Base-by-base conservation (phyloP, 2,329 filamentous ascomycete genomes). In the Chaetothyriales sp. region DNA sequence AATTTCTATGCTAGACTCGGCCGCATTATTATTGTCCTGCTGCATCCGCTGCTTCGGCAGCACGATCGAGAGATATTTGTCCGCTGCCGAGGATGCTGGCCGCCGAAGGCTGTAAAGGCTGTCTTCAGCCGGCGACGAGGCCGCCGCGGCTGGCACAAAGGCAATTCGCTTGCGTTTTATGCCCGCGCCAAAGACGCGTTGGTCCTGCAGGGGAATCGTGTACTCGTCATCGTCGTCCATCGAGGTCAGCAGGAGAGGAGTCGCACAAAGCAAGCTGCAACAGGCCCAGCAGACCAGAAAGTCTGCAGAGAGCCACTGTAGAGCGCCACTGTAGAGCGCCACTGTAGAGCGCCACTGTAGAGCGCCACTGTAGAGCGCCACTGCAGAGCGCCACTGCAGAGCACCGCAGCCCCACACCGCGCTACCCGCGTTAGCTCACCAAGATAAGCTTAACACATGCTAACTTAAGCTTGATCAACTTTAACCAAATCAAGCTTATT, bases 151-250 rank as follows among this genome's bases (percentile, higher is more conserved):
- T 18, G 75, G 70, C 13, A 84, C 76, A 62, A 84, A 84, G 5
- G 72, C 69, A 44, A 84, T 74, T 49, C 69, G 71, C 66, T 78
- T 81, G 58, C 77, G 72, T 62, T 77, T 78, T 49, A 83, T 73
- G n/a, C 80, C 79, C 10, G 78, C 76, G 44, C 77, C 77, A 57
- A 82, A 83, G 52, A 77, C 74, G 10, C 74, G 73, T 59, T 81
- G 79, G 54, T 80, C 73, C 56, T 75, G 70, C 4, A 80, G 69
- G 0, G 80, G 79, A 2, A 77, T 67, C 18, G 75, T 76, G 54
- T 81, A 82, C 44, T 73, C 73, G 44, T 81, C 74, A 37, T 79
- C 76, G 19, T 78, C 74, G 62, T 66, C 58, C 15, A 50, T 40
- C 10, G 15, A 40, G 9, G 15, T 15, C 13, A n/a, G n/a, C 28